phyloP scores from a whole-genome alignment of 2,329 filamentous ascomycete species.

The Lecanicillium sp. region DNA sequence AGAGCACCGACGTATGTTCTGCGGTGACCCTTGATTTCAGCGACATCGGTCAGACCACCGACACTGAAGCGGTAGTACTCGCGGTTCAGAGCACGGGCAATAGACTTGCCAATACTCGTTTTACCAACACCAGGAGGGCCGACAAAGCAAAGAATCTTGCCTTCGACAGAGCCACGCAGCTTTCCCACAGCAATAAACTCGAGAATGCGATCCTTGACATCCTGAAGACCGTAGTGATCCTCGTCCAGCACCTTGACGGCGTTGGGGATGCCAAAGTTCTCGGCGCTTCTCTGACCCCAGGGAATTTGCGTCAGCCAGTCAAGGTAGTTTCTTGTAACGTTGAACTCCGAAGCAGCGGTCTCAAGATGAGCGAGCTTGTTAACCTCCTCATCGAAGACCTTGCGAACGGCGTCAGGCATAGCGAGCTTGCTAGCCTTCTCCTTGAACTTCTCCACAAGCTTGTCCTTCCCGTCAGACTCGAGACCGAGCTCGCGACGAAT shows the following conservation, averaged over 20 bases:
- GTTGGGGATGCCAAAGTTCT: constrained; percentile 94
- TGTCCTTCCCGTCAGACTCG: constrained; percentile 96
- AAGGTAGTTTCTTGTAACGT: constrained; percentile 95
- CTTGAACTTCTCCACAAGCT: constrained; percentile 94
- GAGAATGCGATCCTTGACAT: constrained; percentile 96
- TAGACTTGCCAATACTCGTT: constrained; percentile 97
- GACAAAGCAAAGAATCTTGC: constrained; percentile 97
- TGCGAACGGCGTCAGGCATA: constrained; percentile 94
- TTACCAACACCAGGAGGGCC: constrained; percentile 96
- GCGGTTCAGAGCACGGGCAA: constrained; percentile 86
- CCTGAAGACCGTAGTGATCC: constrained; percentile 93
- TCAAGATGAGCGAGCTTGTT: constrained; percentile 96
- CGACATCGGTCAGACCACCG: constrained; percentile 91
- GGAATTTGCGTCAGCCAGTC: constrained; percentile 99
- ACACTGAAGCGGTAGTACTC: constrained; percentile 99
- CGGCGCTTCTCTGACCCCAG: constrained; percentile 90
- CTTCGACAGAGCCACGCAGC: constrained; percentile 91
- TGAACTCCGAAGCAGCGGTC: constrained; percentile 94
- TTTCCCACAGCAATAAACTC: constrained; percentile 99
- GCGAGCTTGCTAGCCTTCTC: constrained; percentile 89
- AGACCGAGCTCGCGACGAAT: constrained; percentile 93
- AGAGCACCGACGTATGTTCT: constrained; percentile 94
- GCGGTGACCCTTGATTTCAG: constrained; percentile 96
- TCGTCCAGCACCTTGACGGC: constrained; percentile 88
- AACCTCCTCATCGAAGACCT: constrained; percentile 96